Conservation (phyloP, 1,284 basidiomycete species). For the Peniophora sp. region DNA sequence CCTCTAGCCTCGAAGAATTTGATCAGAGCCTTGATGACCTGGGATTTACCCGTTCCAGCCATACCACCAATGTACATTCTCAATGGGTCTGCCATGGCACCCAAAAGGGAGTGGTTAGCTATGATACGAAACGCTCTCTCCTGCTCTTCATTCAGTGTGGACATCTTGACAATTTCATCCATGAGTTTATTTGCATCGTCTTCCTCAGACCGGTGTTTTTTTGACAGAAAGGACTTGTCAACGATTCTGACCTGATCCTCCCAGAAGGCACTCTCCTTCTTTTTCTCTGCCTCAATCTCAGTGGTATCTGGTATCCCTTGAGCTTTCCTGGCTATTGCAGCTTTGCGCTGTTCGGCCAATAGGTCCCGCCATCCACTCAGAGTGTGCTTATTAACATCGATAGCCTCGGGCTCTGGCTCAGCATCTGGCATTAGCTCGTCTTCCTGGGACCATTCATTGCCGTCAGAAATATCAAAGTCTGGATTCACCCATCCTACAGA, state of each 20-base stretch:
- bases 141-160: slow-evolving; percentile 23
- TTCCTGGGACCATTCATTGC: neutral
- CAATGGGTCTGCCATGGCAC: slow-evolving; percentile 13
- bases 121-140: slow-evolving; percentile 23
- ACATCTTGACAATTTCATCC: neutral
- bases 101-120: slow-evolving; percentile 18
- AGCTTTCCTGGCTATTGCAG: too few relatives aligned
- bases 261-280: neutral
- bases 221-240: neutral
- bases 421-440: too few relatives aligned
- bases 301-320: neutral
- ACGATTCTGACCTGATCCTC: neutral
- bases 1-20: slow-evolving; percentile 19
- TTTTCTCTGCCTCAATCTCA: neutral
- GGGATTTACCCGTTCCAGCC: slow-evolving; percentile 34
- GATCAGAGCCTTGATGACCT: slow-evolving; percentile 28
- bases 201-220: neutral
- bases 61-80: slow-evolving; percentile 30
- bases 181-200: neutral
- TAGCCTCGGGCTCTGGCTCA: too few relatives aligned
- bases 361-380: too few relatives aligned
- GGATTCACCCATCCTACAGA: too few relatives aligned
- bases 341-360: too few relatives aligned
- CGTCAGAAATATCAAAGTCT: too few relatives aligned
- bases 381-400: neutral